Evolutionary conservation across 129 eudicot species (phyloP).

Genomic region (Tanacetum coccineum): DNA sequence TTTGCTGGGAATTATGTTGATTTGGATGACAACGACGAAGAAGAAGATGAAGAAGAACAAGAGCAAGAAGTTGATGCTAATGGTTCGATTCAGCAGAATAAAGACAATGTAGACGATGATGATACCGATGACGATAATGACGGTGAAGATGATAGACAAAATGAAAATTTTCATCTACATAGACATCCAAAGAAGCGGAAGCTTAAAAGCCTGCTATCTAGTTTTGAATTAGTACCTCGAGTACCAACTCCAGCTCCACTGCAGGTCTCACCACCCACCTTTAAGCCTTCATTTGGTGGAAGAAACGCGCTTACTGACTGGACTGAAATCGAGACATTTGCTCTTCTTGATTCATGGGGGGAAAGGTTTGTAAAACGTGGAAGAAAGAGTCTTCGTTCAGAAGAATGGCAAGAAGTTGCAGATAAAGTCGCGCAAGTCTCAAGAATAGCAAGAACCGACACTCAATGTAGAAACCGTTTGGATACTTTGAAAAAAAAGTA

Average conservation of each 20-base stretch:
- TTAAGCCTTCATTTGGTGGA: conserved; percentile 52
- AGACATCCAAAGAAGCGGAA: conserved; percentile 70
- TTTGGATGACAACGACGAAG: conserved; percentile 29
- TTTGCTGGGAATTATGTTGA: conserved; percentile 25
- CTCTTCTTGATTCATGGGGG: conserved; percentile 74
- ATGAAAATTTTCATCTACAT: conserved; percentile 25
- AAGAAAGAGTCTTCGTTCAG: conserved; percentile 67
- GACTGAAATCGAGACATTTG: conserved; percentile 66
- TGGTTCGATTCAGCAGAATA: conserved; percentile 3
- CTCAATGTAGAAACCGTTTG: conserved; percentile 78
- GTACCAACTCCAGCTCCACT: conserved; percentile 35
- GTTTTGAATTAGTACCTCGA: conserved; percentile 68
- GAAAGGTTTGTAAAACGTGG: conserved; percentile 66
- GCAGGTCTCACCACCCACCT: background rate
- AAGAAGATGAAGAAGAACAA: conserved; percentile 39
- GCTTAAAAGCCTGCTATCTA: conserved; percentile 58
- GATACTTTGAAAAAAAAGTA: conserved; percentile 79
- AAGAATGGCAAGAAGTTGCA: conserved; percentile 84
- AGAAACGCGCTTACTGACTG: conserved; percentile 62
- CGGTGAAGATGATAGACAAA: conserved; percentile 27
- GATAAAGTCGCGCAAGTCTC: conserved; percentile 55
- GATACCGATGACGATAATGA: conserved; percentile 35
- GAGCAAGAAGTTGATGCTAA: conserved; percentile 20
- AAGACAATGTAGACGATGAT: conserved; percentile 20
- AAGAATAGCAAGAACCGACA: conserved; percentile 53